These are phyloP conservation scores for Ustilago tritici DNA, from an alignment of 1,284 basidiomycete genomes.

Conservation along the genomic window DNA sequence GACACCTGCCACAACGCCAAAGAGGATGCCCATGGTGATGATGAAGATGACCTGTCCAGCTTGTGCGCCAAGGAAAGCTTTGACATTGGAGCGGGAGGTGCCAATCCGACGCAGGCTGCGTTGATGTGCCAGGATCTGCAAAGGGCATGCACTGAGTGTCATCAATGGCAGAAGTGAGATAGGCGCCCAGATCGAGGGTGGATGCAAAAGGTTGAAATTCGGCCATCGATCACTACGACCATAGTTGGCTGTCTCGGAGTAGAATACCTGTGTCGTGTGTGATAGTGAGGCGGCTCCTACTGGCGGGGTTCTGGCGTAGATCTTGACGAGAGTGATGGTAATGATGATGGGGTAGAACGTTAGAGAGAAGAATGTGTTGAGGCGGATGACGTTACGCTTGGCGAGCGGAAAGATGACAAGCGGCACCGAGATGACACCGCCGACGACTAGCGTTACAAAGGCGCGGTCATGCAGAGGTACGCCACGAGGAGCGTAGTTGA, in stretches of 20 bases:
- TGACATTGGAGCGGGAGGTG: conserved; percentile 62
- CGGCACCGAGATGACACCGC: conserved; percentile 59
- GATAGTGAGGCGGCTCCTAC: not conserved
- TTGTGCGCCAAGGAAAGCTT: conserved; percentile 62
- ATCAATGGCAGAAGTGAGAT: conserved; percentile 66
- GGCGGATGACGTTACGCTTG: conserved; percentile 65
- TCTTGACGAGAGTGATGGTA: conserved; percentile 53
- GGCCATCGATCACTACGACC: conserved; percentile 15
- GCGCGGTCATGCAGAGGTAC: conserved; percentile 62
- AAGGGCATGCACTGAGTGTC: conserved; percentile 62
- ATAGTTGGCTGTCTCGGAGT: not conserved
- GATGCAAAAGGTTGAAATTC: conserved; percentile 46
- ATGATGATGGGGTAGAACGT: conserved; percentile 60
- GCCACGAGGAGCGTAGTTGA: conserved; percentile 61
- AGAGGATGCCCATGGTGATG: conserved; percentile 46
- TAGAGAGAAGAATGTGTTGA: conserved; percentile 58
- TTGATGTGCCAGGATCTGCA: conserved; percentile 67
- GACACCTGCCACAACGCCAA: conserved; percentile 61
- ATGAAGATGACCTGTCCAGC: conserved; percentile 58
- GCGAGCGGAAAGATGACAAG: conserved; percentile 65
- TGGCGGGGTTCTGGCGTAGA: conserved; percentile 31
- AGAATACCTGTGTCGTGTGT: not conserved
- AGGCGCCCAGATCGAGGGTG: conserved; percentile 64
- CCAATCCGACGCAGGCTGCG: conserved; percentile 61
- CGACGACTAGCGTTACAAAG: conserved; percentile 63